phyloP scores from a whole-genome alignment of 148 eudicot genomes.

The Silene uniflora region DNA sequence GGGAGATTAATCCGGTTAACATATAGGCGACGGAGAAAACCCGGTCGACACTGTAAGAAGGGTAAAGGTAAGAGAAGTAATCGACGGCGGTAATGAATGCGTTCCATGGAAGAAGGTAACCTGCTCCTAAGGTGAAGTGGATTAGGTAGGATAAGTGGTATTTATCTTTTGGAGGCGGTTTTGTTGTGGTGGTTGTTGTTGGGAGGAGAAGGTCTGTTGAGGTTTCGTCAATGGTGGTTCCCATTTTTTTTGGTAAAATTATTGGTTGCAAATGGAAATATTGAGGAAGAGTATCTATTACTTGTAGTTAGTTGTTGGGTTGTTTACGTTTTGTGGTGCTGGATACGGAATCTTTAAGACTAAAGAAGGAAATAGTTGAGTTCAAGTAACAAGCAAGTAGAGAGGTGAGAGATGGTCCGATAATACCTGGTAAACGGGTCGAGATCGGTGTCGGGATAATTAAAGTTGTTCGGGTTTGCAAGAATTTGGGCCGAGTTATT shows the following conservation, averaged over 20 bases:
- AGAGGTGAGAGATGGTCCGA: too few relatives aligned
- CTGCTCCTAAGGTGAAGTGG: slow-evolving; percentile 68
- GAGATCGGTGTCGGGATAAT: too few relatives aligned
- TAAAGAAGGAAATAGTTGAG: too few relatives aligned
- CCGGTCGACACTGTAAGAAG: slow-evolving; percentile 57
- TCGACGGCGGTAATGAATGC: slow-evolving; percentile 80
- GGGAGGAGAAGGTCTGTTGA: slow-evolving; percentile 26
- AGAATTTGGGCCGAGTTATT: too few relatives aligned
- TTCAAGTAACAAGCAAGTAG: too few relatives aligned
- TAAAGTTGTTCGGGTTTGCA: too few relatives aligned
- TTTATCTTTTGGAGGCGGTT: slow-evolving; percentile 44
- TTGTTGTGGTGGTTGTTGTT: neutral
- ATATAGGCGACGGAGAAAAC: slow-evolving; percentile 60
- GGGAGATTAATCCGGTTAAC: slow-evolving; percentile 40
- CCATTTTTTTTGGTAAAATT: slow-evolving; percentile 24
- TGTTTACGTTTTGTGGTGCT: too few relatives aligned
- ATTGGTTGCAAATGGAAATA: too few relatives aligned
- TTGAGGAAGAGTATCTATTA: too few relatives aligned
- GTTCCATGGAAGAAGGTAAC: slow-evolving; percentile 69
- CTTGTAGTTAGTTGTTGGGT: too few relatives aligned
- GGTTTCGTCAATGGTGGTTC: neutral
- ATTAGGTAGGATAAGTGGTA: slow-evolving; percentile 64
- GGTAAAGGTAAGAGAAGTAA: slow-evolving; percentile 78
- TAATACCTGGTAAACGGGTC: too few relatives aligned
- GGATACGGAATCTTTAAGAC: too few relatives aligned